Evolutionary conservation across 2,329 filamentous ascomycete species (phyloP).

Genomic region (Alternaria novae-zelandiae): DNA sequence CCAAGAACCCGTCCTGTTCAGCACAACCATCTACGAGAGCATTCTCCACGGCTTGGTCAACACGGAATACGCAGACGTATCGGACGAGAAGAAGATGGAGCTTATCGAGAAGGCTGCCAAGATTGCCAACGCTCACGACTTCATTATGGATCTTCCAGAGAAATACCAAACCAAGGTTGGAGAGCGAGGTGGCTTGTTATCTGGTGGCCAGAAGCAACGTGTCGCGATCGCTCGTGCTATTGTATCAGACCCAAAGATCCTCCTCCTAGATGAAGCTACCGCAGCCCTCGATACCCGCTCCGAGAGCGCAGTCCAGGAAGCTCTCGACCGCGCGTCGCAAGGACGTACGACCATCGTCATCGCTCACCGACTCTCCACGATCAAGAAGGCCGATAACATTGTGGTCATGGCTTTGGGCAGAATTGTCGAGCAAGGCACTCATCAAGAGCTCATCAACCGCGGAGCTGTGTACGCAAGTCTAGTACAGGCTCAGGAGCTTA

Average conservation of each 20-base stretch:
- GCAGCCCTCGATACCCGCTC: conserved; percentile 93
- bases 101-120: conserved; percentile 81
- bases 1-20: conserved; percentile 91
- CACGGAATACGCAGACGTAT: conserved; percentile 71
- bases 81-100: conserved; percentile 70
- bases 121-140: conserved; percentile 94
- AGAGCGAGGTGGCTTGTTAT: conserved; percentile 89
- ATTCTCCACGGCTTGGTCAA: conserved; percentile 91
- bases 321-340: conserved; percentile 82
- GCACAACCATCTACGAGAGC: conserved; percentile 86
- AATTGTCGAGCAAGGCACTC: conserved; percentile 93
- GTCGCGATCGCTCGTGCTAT: conserved; percentile 93
- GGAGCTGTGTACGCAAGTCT: conserved; percentile 80
- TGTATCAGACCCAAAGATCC: conserved; percentile 87
- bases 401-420: conserved; percentile 85
- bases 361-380: conserved; percentile 92
- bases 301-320: conserved; percentile 92
- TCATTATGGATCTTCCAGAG: conserved; percentile 80
- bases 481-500: conserved; percentile 79
- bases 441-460: conserved; percentile 75
- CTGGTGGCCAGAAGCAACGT: conserved; percentile 94
- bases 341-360: conserved; percentile 96
- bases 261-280: conserved; percentile 94
- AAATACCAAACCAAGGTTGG: conserved; percentile 95
- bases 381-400: conserved; percentile 93